Evolutionary conservation across 2,329 filamentous ascomycete genomes (phyloP), one percentile per base, ranked within the genome.

Genomic region (Hymenoscyphus infarciens): DNA sequence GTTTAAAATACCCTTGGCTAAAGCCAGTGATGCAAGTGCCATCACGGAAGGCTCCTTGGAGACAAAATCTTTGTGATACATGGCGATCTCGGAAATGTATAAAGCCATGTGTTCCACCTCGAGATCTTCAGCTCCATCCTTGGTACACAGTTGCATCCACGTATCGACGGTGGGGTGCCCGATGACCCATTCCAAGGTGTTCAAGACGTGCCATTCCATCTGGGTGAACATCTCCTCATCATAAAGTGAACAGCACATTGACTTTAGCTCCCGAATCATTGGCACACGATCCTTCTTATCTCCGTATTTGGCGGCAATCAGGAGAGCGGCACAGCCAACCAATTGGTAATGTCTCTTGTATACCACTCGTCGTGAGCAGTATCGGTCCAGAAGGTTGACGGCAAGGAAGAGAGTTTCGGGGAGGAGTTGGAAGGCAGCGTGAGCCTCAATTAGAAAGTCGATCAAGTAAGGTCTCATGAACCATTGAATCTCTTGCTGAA

Each of bases 201-300:
- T 96, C 71, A 99, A 84, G 42, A 99, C 94, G 77, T 99, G 95
- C 93, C 96, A 98, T 80, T 99, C 95, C 95, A 99, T 99, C 78
- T 99, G 95, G 11, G 93, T 94, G 80, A 99, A 99, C 95, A 99
- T 99, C 79, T 97, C 94, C 57, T 97, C 92, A 73, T 99, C 95
- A 79, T 99, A 99, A 45, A 98, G 84, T 42, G 91, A 93, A 79
- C 95, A 98, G 84, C 95, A 99, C 95, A 99, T 98, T 70, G 94
- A 96, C 83, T 97, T 97, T 68, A 99, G 83, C 76, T 99, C 95
- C 75, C 92, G 88, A 75, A 99, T 96, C 68, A 96, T 95, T 4
- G 95, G 95, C n/a, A 99, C 95, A 59, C 93, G 87, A 74, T 99
- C 95, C 81, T 99, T 99, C 82, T 95, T 94, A 79, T 99, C 95